Conservation (phyloP, 768 basidiomycete genomes). For the Russula olivacea region DNA sequence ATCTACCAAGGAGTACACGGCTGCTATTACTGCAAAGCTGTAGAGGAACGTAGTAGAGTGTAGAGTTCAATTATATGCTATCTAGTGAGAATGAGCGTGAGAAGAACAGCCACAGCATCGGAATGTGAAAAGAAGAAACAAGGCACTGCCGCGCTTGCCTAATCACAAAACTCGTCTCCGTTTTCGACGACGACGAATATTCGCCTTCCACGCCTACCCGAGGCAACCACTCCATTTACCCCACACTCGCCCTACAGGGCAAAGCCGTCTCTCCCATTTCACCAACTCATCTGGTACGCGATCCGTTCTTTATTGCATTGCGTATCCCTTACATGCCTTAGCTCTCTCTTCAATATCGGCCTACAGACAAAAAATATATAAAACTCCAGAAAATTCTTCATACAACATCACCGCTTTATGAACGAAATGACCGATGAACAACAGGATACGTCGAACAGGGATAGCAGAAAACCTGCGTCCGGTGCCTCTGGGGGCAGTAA, state of each 20-base stretch:
- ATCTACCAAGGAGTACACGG: constrained; percentile 82
- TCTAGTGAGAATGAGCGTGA: constrained; percentile 13
- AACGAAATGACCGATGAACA: constrained; percentile 82
- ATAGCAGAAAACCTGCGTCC: constrained; percentile 61
- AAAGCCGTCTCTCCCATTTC: constrained; percentile 54
- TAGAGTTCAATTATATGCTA: not conserved
- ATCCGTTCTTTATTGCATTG: constrained; percentile 15
- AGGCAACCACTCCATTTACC: constrained; percentile 52
- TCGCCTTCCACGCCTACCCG: constrained; percentile 45
- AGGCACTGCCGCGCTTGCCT: not conserved
- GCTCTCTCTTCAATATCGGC: constrained; percentile 18
- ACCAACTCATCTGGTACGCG: constrained; percentile 44
- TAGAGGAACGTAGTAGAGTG: not conserved
- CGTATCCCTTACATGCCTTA: constrained; percentile 2
- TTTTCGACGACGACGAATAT: constrained; percentile 28
- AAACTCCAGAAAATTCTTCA: constrained; percentile 41
- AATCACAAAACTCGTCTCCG: constrained; percentile 17
- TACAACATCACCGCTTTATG: constrained; percentile 47
- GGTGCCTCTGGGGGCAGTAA: constrained; percentile 35
- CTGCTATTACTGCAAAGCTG: constrained; percentile 78
- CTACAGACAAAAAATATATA: constrained; percentile 35
- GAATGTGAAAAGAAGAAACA: constrained; percentile 19
- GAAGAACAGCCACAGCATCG: constrained; percentile 22
- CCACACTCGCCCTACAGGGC: constrained; percentile 89
- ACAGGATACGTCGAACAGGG: constrained; percentile 50